Base-by-base conservation (phyloP, 768 basidiomycete species). In the Tephrocybe sp. region DNA sequence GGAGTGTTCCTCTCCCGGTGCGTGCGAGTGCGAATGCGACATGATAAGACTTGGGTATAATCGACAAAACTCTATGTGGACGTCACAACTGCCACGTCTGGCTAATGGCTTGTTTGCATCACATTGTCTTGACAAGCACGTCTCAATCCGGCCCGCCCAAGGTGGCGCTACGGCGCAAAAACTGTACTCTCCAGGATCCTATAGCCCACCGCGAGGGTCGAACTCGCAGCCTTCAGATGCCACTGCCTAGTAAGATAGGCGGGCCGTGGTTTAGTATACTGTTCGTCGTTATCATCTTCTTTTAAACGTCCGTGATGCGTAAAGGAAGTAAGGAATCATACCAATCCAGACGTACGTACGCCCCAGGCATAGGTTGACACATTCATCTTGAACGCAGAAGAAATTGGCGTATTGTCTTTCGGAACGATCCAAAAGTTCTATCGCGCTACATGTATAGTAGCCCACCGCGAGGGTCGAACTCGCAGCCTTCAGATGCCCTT, bases 151-250 rank as follows among this genome's bases (percentile, higher is more conserved):
- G 22, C 13, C 5, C 31, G 22, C 16, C 36, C 36, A 39, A 40
- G 30, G 31, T 34, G 34, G 38, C 51, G 44, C 12, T 12, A 30
- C 6, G 36, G 18, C n/a, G n/a, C n/a, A n/a, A n/a, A n/a, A n/a
- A n/a, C n/a, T n/a, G n/a, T n/a, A n/a, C n/a, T n/a, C n/a, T n/a
- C n/a, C n/a, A n/a, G n/a, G n/a, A n/a, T n/a, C n/a, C n/a, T 12
- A 34, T 54, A 55, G 50, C 56, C 56, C 55, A 56, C 55, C 83
- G 84, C 84, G 84, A 83, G 84, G 83, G 76, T 86, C 84, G 84
- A 86, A 86, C 84, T 83, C 84, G 84, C 84, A 86, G 80, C 84
- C 84, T 86, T 86, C 81, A 86, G 84, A 86, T 56, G 3, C 49
- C 46, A 18, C 36, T 37, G 36, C 36, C 36, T 37, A n/a, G n/a